A percentile compares a stretch with the other conserved stretches of the same genome.
These are phyloP conservation scores for Akebia trifoliata DNA, from an alignment of 164 flowering plant species.

Conservation along the genomic window DNA sequence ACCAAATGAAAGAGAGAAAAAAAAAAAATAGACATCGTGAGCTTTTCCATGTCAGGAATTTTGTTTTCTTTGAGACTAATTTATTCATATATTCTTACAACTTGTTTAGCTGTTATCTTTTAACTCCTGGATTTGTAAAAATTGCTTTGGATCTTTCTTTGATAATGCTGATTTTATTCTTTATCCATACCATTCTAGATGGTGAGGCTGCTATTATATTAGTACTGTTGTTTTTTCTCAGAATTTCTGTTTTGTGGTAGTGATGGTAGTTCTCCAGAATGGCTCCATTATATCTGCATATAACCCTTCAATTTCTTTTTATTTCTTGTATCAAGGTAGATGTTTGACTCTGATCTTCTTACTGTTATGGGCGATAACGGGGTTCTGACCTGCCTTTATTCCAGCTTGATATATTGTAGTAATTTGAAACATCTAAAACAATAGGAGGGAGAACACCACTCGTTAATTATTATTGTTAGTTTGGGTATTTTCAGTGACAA, in stretches of 20 bases:
- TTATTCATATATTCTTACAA: slow-evolving; percentile 26
- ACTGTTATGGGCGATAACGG: too few relatives aligned
- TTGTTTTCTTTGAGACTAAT: slow-evolving; percentile 26
- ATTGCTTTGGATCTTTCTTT: slow-evolving; percentile 12
- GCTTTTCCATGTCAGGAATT: slow-evolving; percentile 32
- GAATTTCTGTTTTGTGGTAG: not conserved
- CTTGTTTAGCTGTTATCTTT: not conserved
- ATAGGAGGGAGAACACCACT: too few relatives aligned
- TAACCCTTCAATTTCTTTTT: too few relatives aligned
- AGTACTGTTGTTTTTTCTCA: too few relatives aligned
- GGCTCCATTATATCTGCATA: too few relatives aligned
- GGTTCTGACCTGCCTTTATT: too few relatives aligned
- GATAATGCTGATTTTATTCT: slow-evolving; percentile 15
- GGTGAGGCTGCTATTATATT: not conserved
- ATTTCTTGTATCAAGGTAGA: too few relatives aligned
- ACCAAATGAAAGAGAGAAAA: slow-evolving; percentile 12
- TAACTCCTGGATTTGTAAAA: slow-evolving; percentile 22
- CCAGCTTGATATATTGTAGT: too few relatives aligned
- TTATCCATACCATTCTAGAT: slow-evolving; percentile 1
- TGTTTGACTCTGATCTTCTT: too few relatives aligned
- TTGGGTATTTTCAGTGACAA: too few relatives aligned
- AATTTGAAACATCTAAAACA: too few relatives aligned
- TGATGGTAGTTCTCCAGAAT: not conserved
- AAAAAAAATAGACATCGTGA: slow-evolving; percentile 24
- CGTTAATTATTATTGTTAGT: too few relatives aligned